These are phyloP conservation scores for Boletus sp. DNA, from an alignment of 1,284 basidiomycete genomes.

Conservation along the genomic window DNA sequence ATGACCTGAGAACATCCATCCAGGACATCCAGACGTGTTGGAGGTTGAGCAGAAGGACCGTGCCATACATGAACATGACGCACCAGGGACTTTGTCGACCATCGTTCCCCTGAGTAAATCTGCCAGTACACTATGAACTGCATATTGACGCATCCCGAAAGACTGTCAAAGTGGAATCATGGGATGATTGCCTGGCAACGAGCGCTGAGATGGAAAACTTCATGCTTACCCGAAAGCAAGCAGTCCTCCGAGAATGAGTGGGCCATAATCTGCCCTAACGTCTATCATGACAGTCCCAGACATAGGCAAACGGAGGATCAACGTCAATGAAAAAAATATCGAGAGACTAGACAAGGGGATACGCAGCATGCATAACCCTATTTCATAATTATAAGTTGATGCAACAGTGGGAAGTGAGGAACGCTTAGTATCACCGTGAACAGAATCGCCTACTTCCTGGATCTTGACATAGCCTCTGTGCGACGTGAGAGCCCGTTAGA, in stretches of 20 bases:
- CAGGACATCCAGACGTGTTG: neutral
- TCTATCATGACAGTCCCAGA: neutral
- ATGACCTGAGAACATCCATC: conserved; percentile 13
- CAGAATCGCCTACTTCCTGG: neutral
- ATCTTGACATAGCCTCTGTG: neutral
- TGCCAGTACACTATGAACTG: conserved; percentile 30
- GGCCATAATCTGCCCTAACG: conserved; percentile 15
- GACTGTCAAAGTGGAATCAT: conserved; percentile 5
- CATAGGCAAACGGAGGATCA: neutral
- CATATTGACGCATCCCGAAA: conserved; percentile 29
- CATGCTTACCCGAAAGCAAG: conserved; percentile 21
- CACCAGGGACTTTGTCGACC: conserved; percentile 21
- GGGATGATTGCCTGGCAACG: neutral
- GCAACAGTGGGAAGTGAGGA: conserved; percentile 1
- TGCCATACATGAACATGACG: neutral
- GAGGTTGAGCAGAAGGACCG: neutral
- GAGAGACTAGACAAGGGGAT: neutral
- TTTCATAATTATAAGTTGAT: conserved; percentile 8
- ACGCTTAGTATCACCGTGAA: neutral
- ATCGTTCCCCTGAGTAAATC: conserved; percentile 11
- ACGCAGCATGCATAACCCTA: neutral
- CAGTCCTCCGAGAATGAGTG: conserved; percentile 27
- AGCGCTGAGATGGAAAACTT: neutral
- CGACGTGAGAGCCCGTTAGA: neutral
- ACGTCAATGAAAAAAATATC: neutral